Evolutionary conservation across 768 basidiomycete genomes (phyloP).

Genomic region (Tylopilus sp.): DNA sequence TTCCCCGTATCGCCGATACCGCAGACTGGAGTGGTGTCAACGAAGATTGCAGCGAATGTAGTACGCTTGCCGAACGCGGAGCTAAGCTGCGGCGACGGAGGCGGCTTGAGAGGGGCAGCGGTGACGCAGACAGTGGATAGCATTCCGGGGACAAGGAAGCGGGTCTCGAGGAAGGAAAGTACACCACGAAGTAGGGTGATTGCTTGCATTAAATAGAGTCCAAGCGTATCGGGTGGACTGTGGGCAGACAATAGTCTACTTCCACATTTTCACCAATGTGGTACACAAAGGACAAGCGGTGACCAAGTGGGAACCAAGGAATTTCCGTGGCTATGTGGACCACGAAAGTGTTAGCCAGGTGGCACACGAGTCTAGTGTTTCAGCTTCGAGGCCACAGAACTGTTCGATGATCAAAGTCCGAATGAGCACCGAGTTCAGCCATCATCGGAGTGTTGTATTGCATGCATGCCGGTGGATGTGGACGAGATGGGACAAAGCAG

Average conservation of each 20-base stretch:
- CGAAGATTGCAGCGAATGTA: neutral
- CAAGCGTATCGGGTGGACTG: neutral
- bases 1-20: neutral
- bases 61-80: conserved; percentile 4
- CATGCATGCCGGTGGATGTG: too few relatives aligned
- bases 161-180: neutral
- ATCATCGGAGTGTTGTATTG: too few relatives aligned
- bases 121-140: conserved; percentile 6
- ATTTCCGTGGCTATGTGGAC: too few relatives aligned
- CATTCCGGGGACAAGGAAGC: conserved; percentile 4
- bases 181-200: neutral
- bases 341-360: too few relatives aligned
- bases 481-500: neutral
- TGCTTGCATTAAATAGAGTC: conserved; percentile 16
- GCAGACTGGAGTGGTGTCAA: neutral
- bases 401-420: too few relatives aligned
- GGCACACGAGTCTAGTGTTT: too few relatives aligned
- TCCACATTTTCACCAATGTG: conserved; percentile 5
- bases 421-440: too few relatives aligned
- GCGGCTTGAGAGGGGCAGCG: conserved; percentile 6
- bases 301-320: too few relatives aligned
- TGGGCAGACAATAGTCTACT: conserved; percentile 18
- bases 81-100: neutral
- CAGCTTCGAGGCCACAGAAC: too few relatives aligned
- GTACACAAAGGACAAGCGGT: conserved; percentile 12